phyloP scores from a whole-genome alignment of 2,329 filamentous ascomycete species.

The Penicillium sp. region DNA sequence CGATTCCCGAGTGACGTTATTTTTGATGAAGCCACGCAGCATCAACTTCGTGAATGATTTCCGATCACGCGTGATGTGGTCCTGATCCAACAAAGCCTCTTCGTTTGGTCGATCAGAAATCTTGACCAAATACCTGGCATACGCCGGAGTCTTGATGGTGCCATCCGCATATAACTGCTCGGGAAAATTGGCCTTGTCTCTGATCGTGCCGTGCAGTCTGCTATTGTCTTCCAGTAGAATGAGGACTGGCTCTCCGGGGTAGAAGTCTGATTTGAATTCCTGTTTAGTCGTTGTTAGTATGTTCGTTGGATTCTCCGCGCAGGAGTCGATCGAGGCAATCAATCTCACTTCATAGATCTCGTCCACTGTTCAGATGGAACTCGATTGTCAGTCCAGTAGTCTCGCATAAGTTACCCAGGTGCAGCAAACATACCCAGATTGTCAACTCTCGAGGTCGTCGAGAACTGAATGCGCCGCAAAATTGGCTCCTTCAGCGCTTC shows the following conservation, averaged over 20 bases:
- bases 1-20: slow-evolving; percentile 85
- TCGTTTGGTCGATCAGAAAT: slow-evolving; percentile 67
- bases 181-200: slow-evolving; percentile 80
- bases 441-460: slow-evolving; percentile 84
- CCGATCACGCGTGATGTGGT: slow-evolving; percentile 81
- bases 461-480: slow-evolving; percentile 87
- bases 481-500: slow-evolving; percentile 89
- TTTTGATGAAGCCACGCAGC: slow-evolving; percentile 90
- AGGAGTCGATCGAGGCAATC: not conserved
- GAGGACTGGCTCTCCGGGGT: slow-evolving; percentile 81
- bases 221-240: slow-evolving; percentile 71
- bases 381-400: slow-evolving; percentile 20
- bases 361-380: slow-evolving; percentile 43
- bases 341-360: slow-evolving; percentile 50
- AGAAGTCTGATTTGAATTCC: slow-evolving; percentile 86
- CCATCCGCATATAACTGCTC: slow-evolving; percentile 65
- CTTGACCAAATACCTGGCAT: slow-evolving; percentile 78
- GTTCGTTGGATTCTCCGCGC: not conserved
- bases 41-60: slow-evolving; percentile 95
- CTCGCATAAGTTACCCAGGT: not conserved
- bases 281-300: slow-evolving; percentile 25
- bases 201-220: slow-evolving; percentile 70
- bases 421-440: slow-evolving; percentile 55
- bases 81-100: slow-evolving; percentile 77
- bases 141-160: slow-evolving; percentile 65